Conservation (phyloP, 1,139 yeast species). For the Kodamaea anthophila region DNA sequence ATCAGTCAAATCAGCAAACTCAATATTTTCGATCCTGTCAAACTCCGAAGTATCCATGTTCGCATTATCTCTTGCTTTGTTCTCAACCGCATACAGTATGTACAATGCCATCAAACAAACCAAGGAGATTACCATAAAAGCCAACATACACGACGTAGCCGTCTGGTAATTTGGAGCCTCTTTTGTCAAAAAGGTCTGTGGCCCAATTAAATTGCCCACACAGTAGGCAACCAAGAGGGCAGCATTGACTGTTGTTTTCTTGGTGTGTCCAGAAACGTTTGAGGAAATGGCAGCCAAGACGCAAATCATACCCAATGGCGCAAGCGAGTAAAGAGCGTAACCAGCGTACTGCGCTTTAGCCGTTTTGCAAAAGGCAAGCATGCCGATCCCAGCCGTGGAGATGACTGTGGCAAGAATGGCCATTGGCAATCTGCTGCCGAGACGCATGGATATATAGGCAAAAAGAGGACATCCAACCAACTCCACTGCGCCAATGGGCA, state of each 20-base stretch:
- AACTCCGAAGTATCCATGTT: slow-evolving; percentile 14
- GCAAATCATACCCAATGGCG: slow-evolving; percentile 43
- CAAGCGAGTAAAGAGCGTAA: slow-evolving; percentile 11
- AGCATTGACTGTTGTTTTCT: slow-evolving; percentile 57
- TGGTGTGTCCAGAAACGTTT: slow-evolving; percentile 68
- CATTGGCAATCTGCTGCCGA: slow-evolving; percentile 29
- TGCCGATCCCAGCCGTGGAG: slow-evolving; percentile 34
- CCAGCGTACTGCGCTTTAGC: slow-evolving; percentile 10
- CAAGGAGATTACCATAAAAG: slow-evolving; percentile 30
- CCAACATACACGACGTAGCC: slow-evolving; percentile 43
- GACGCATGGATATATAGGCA: slow-evolving; percentile 10
- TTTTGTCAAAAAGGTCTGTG: slow-evolving; percentile 52
- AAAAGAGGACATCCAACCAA: slow-evolving; percentile 33
- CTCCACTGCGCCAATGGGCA: slow-evolving; percentile 36
- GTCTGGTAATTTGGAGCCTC: slow-evolving; percentile 50
- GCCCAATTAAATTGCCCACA: slow-evolving; percentile 66
- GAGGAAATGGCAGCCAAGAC: slow-evolving; percentile 43
- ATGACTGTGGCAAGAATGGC: slow-evolving; percentile 35
- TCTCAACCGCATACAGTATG: slow-evolving; percentile 33
- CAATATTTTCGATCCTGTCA: slow-evolving; percentile 40
- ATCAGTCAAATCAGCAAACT: slow-evolving; percentile 60
- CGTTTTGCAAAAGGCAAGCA: slow-evolving; percentile 41
- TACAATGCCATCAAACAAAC: slow-evolving; percentile 19
- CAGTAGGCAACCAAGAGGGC: slow-evolving; percentile 57
- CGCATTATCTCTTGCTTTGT: slow-evolving; percentile 30